Conservation (phyloP, 2,329 filamentous ascomycete genomes). For the Chaetomium sp. region DNA sequence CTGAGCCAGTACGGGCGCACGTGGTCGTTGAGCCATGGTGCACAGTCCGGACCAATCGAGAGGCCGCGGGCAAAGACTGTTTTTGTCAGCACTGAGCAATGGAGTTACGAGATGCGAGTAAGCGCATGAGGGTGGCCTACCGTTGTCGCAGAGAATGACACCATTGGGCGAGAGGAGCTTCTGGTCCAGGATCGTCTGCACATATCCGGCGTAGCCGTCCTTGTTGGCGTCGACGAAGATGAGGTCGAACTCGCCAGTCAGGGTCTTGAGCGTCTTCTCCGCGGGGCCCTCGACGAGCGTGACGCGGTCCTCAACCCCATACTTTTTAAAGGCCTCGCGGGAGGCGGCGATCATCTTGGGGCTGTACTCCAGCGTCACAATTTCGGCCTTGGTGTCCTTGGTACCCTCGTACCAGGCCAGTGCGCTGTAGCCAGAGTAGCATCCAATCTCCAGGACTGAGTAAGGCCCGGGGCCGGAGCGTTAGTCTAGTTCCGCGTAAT, state of each 20-base stretch:
- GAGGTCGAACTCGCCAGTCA: conserved; percentile 8
- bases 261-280: background rate
- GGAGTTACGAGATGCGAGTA: background rate
- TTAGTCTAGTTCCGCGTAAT: background rate
- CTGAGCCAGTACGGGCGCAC: conserved; percentile 1
- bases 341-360: conserved; percentile 7
- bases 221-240: conserved; percentile 11
- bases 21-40: background rate
- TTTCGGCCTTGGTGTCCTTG: background rate
- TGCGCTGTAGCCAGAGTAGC: conserved; percentile 5
- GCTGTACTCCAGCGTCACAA: conserved; percentile 1
- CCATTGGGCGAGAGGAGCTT: conserved; percentile 1
- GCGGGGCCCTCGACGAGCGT: conserved; percentile 1
- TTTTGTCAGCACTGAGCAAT: background rate
- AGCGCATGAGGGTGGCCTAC: background rate
- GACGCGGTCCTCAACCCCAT: conserved; percentile 6
- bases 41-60: background rate
- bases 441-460: conserved; percentile 4
- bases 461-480: background rate
- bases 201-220: conserved; percentile 2
- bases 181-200: conserved; percentile 2
- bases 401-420: conserved; percentile 7
- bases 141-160: conserved; percentile 1
- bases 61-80: conserved; percentile 6
- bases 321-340: background rate